phyloP scores from a whole-genome alignment of 805 yeast species.

The Candida boleticola region DNA sequence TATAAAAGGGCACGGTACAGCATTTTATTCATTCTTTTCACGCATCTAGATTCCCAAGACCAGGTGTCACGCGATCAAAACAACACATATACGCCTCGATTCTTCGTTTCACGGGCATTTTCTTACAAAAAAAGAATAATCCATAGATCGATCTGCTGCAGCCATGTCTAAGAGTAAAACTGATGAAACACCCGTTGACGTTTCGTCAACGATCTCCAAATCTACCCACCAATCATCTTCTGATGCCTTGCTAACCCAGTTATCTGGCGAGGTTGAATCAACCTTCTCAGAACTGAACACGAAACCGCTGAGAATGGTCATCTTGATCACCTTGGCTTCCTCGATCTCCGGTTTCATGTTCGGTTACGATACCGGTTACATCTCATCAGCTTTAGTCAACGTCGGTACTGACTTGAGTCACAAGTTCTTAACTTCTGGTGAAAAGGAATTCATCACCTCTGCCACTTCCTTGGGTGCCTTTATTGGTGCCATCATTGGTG shows the following conservation, averaged over 20 bases:
- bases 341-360: constrained; percentile 95
- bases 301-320: constrained; percentile 60
- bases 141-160: no score
- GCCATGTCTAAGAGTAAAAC: no score
- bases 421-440: constrained; percentile 62
- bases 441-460: constrained; percentile 87
- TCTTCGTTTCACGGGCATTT: no score
- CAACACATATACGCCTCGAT: no score
- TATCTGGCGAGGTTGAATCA: background rate
- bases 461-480: constrained; percentile 95
- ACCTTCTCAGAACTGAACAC: constrained; percentile 15
- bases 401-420: constrained; percentile 72
- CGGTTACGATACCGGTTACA: constrained; percentile 97
- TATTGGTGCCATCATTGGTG: constrained; percentile 75
- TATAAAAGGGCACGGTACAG: no score
- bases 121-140: no score
- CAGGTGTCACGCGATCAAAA: no score
- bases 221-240: constrained; percentile 2
- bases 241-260: background rate
- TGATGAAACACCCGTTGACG: constrained; percentile 1
- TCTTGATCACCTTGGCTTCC: constrained; percentile 68
- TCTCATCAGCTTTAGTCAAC: constrained; percentile 87
- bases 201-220: constrained; percentile 1
- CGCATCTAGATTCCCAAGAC: no score
- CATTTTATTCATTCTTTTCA: no score